Evolutionary conservation across 768 basidiomycete species (phyloP), one percentile per base, ranked within the genome.

Genomic region (Cubamyces lactineus): DNA sequence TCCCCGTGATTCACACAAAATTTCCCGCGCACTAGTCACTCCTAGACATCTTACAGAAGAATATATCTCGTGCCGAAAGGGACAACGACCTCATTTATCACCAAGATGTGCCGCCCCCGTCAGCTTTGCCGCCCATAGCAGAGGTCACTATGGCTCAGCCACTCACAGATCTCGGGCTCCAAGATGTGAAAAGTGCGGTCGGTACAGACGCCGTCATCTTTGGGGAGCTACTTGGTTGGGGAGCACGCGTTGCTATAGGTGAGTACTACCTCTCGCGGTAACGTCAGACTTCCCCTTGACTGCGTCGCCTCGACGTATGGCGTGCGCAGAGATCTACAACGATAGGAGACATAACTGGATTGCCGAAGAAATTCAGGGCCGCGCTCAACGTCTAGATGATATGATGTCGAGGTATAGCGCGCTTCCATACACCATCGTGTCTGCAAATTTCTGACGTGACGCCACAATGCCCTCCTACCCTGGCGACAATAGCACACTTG

Each of bases 61-160:
- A 86, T 57, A 73, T 91, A 38, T 74, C 78, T 4, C 84, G 92
- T 15, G 92, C 96, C 0, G 85, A 89, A 64, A 85, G 93, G 34
- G 96, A 98, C 73, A 99, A 99, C 72, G 91, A 96, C 73, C 78
- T 97, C 7, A 97, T 99, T 41, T 99, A 98, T 76, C 94, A 97
- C 67, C 83, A 92, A 53, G 88, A 92, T 58, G 80, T 96, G 1
- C 94, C 96, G 0, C 78, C 94, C 0, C 68, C 83, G 4, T 85
- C 89, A 2, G 82, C 87, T 16, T 82, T 97, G 7, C 76, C 86
- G 0, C 71, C 81, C 0, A 86, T 98, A 52, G 77, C 79, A 30
- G 85, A 85, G 40, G 85, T 86, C 2, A 75, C 83, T 11, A 83
- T 98, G 70, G 90, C 87, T 38, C 82, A 86, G 62, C 73, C 86